phyloP scores from a whole-genome alignment of 2,329 filamentous ascomycete genomes.

The Fusarium tupiense region DNA sequence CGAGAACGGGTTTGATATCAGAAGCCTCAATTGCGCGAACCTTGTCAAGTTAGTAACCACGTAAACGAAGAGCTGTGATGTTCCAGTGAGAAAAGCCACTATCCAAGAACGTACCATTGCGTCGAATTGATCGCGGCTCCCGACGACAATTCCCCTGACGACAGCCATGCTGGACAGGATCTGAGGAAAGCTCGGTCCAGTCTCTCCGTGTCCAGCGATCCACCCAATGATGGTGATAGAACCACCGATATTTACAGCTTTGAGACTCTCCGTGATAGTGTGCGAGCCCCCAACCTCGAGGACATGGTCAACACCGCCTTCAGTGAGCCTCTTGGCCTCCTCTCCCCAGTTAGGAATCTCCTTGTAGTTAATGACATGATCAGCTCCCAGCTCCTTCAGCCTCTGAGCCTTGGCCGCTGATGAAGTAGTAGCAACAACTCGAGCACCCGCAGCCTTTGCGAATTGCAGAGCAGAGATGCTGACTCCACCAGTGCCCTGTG shows the following conservation, averaged over 20 bases:
- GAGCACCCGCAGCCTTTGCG: not conserved
- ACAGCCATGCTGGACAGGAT: not conserved
- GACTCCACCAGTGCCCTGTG: not conserved
- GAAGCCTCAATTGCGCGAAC: not conserved
- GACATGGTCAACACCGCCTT: not conserved
- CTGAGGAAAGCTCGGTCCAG: not conserved
- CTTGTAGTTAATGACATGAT: not conserved
- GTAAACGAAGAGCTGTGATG: fast-evolving
- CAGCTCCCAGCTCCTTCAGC: not conserved
- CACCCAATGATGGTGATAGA: not conserved
- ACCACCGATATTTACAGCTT: not conserved
- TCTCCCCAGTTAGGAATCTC: not conserved
- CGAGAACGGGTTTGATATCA: not conserved
- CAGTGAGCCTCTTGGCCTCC: not conserved
- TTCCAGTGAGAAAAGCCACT: fast-evolving
- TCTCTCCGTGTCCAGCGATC: not conserved
- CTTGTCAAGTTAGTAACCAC: not conserved
- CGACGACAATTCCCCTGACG: not conserved
- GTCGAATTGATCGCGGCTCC: not conserved
- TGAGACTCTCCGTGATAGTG: not conserved
- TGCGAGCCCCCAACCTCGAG: not conserved
- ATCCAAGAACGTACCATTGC: not conserved
- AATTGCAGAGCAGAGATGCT: not conserved
- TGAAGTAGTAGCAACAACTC: not conserved
- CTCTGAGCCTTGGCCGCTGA: not conserved